These are phyloP conservation scores for Paramecium octaurelia DNA, from an alignment of 73 alveolate species.

Conservation along the genomic window DNA sequence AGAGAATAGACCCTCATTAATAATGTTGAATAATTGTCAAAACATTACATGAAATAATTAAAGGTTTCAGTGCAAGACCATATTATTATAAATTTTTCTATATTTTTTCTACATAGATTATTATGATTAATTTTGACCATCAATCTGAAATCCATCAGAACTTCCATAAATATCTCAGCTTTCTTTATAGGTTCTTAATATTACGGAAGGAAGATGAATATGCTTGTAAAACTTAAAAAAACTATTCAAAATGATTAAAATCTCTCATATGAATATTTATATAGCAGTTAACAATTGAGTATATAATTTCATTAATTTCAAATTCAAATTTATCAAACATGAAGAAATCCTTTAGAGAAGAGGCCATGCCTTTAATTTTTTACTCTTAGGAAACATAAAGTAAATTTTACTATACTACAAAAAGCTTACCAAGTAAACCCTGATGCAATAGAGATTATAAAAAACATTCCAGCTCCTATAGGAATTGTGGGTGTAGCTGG, in stretches of 20 bases:
- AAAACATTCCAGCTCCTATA: slow-evolving; percentile 77
- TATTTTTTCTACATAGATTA: background rate
- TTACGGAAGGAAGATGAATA: no score
- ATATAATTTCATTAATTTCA: slow-evolving; percentile 17
- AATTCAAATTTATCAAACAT: slow-evolving; percentile 20
- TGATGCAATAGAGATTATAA: slow-evolving; percentile 86
- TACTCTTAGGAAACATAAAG: slow-evolving; percentile 18
- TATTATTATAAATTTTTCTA: background rate
- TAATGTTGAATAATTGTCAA: no score
- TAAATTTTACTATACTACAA: background rate
- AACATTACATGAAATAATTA: no score
- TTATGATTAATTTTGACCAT: background rate
- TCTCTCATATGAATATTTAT: background rate
- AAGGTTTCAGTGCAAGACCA: background rate
- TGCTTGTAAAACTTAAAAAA: background rate
- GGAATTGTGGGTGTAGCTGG: slow-evolving; percentile 98
- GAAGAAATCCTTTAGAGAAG: slow-evolving; percentile 38
- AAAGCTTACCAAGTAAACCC: slow-evolving; percentile 56
- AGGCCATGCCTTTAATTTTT: slow-evolving; percentile 24
- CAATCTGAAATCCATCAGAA: background rate
- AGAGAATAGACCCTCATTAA: background rate
- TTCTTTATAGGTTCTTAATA: background rate
- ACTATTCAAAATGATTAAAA: background rate
- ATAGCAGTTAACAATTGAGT: background rate
- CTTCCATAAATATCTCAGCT: background rate